phyloP scores from a whole-genome alignment of 768 basidiomycete genomes.

The Lactarius evosmus region DNA sequence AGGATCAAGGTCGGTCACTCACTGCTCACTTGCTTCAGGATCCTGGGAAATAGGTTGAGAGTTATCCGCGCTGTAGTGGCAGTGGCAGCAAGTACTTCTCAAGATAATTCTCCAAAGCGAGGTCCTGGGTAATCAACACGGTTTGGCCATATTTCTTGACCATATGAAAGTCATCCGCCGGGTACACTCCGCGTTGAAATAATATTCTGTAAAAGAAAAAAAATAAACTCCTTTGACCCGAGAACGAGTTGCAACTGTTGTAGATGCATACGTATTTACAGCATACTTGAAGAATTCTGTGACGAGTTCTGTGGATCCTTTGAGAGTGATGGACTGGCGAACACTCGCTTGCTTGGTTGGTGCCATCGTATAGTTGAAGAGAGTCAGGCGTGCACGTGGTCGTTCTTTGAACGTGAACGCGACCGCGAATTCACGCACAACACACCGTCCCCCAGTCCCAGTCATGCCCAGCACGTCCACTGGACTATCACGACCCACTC shows the following conservation, averaged over 20 bases:
- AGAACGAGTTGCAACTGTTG: background rate
- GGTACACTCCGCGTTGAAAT: constrained; percentile 96
- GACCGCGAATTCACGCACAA: background rate
- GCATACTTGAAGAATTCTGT: constrained; percentile 99
- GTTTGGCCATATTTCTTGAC: constrained; percentile 99
- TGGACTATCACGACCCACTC: constrained; percentile 22
- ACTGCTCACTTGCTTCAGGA: constrained; percentile 92
- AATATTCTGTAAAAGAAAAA: constrained; percentile 77
- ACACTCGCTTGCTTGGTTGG: constrained; percentile 45
- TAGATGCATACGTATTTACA: constrained; percentile 80
- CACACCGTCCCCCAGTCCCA: background rate
- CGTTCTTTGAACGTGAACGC: background rate
- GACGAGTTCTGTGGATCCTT: constrained; percentile 89
- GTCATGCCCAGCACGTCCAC: constrained; percentile 10
- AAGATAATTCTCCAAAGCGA: constrained; percentile 91
- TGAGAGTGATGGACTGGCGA: constrained; percentile 86
- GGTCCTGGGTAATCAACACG: constrained; percentile 90
- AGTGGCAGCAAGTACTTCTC: constrained; percentile 49
- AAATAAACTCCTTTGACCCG: background rate
- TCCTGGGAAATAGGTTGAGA: constrained; percentile 45
- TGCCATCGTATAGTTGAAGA: constrained; percentile 37
- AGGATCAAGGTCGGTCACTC: constrained; percentile 33
- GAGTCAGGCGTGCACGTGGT: constrained; percentile 11
- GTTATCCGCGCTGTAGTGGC: background rate
- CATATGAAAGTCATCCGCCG: constrained; percentile 98